Percentiles rank a stretch among this genome's conserved stretches.
phyloP scores from a whole-genome alignment of 345 rosid species.

The Aquilaria malaccensis region DNA sequence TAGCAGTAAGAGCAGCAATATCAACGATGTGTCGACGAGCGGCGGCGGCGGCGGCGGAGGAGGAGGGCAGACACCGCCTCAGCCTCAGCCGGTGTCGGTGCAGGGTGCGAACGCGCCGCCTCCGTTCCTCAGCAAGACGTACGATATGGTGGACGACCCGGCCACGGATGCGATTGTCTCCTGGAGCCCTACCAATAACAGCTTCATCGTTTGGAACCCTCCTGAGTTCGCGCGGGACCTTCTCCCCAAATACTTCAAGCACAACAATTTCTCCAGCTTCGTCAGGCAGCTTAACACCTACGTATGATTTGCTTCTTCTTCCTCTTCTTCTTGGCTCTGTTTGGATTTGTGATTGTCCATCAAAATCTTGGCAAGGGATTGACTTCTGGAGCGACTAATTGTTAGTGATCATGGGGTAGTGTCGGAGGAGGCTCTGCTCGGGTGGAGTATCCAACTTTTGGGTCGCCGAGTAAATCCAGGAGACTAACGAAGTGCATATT shows the following conservation, averaged over 20 bases:
- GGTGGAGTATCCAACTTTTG: too few species aligned
- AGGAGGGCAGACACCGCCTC: slow-evolving; percentile 5
- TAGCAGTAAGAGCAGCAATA: slow-evolving; percentile 10
- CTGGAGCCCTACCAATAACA: slow-evolving; percentile 72
- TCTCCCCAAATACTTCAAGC: slow-evolving; percentile 82
- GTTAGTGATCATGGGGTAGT: neutral
- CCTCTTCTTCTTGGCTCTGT: slow-evolving; percentile 2
- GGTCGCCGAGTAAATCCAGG: too few species aligned
- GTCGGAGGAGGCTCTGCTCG: neutral
- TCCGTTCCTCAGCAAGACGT: slow-evolving; percentile 86
- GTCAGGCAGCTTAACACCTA: slow-evolving; percentile 90
- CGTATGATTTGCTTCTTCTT: slow-evolving; percentile 23
- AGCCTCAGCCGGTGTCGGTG: slow-evolving; percentile 35
- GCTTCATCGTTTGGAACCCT: slow-evolving; percentile 86
- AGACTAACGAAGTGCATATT: too few species aligned
- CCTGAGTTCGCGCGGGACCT: slow-evolving; percentile 81
- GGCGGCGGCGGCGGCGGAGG: slow-evolving; percentile 8
- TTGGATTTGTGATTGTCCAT: neutral
- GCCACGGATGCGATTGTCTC: slow-evolving; percentile 68
- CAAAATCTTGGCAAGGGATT: neutral
- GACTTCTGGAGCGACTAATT: neutral
- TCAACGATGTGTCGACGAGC: slow-evolving; percentile 23
- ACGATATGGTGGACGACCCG: slow-evolving; percentile 90
- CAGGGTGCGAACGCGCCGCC: slow-evolving; percentile 52
- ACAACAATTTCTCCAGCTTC: slow-evolving; percentile 88